Evolutionary conservation across 2,329 filamentous ascomycete species (phyloP).

Genomic region (Ceratocystis lukuohia): DNA sequence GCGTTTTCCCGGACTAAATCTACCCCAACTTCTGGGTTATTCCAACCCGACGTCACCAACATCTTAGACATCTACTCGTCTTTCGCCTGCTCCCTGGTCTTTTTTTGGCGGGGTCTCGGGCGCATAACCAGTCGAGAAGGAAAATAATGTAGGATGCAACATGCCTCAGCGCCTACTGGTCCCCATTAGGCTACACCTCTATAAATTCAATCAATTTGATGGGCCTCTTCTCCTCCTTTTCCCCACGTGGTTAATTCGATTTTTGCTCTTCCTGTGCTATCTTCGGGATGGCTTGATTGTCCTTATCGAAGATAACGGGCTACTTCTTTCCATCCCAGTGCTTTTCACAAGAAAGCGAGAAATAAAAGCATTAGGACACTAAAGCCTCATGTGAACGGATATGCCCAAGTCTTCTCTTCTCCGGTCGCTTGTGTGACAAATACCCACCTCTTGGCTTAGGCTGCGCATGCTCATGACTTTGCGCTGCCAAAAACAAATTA

Average conservation of each 20-base stretch:
- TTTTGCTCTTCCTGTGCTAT: not conserved
- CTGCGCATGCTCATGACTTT: not conserved
- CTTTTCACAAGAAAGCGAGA: not conserved
- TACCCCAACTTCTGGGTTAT: not conserved
- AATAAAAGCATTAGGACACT: not conserved
- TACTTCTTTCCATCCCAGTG: not conserved
- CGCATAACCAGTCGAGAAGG: not conserved
- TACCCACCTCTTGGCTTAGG: not conserved
- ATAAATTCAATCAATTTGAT: not conserved
- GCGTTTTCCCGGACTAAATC: not conserved
- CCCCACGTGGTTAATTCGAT: not conserved
- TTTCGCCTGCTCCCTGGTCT: not conserved
- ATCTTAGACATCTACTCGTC: not conserved
- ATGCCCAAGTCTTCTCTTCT: not conserved
- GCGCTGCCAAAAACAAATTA: not conserved
- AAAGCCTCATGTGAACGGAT: not conserved
- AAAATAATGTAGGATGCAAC: not conserved
- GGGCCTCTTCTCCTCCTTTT: not conserved
- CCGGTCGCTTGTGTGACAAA: not conserved
- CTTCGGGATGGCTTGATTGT: not conserved
- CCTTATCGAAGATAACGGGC: not conserved
- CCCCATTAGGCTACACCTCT: not conserved
- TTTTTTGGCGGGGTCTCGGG: not conserved
- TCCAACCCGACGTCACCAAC: not conserved
- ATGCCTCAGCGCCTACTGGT: not conserved